Conservation (phyloP, 1,284 basidiomycete genomes). For the Melampsora americana region DNA sequence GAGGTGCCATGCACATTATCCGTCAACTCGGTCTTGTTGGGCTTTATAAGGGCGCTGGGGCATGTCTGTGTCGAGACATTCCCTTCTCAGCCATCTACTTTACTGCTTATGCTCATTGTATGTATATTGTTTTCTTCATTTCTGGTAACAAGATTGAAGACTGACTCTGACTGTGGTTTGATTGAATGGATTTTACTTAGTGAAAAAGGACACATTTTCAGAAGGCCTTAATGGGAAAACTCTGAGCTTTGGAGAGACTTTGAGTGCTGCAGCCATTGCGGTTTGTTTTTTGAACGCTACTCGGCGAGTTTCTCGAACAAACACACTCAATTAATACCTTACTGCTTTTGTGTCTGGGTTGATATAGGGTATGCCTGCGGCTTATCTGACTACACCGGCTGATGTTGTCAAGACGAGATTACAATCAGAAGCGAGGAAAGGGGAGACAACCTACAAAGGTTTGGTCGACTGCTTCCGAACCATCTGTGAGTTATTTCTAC, state of each 20-base stretch:
- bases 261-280: slow-evolving; percentile 68
- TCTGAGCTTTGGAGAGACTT: slow-evolving; percentile 83
- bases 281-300: slow-evolving; percentile 52
- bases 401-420: slow-evolving; percentile 99
- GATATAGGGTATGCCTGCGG: slow-evolving; percentile 40
- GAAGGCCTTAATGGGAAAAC: slow-evolving; percentile 95
- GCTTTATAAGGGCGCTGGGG: slow-evolving; percentile 83
- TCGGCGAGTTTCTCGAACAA: not conserved
- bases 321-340: slow-evolving; percentile 6
- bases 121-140: not conserved
- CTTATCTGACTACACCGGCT: slow-evolving; percentile 57
- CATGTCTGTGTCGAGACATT: slow-evolving; percentile 80
- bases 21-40: slow-evolving; percentile 87
- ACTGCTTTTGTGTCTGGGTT: slow-evolving; percentile 46
- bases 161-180: not conserved
- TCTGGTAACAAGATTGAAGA: not conserved
- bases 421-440: slow-evolving; percentile 90
- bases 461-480: slow-evolving; percentile 81
- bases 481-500: slow-evolving; percentile 64
- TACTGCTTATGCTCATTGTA: slow-evolving; percentile 65
- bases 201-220: slow-evolving; percentile 85
- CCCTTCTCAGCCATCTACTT: slow-evolving; percentile 68
- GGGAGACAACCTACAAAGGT: slow-evolving; percentile 89
- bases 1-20: slow-evolving; percentile 87
- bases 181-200: slow-evolving; percentile 16